Base-by-base conservation (phyloP, 768 basidiomycete species). In the Baorangia bicolor region DNA sequence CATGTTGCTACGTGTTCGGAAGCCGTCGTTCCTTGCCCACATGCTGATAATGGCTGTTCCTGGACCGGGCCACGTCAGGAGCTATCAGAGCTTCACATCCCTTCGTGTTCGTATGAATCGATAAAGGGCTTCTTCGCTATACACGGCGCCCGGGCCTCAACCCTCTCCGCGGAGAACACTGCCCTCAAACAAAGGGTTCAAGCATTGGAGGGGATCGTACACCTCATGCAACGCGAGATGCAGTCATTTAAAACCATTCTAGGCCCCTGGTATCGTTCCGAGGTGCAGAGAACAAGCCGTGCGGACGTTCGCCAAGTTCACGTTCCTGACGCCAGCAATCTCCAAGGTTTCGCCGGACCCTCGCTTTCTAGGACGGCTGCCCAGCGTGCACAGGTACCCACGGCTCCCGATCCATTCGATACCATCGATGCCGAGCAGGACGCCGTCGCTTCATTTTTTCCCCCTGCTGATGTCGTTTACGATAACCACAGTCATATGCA, bases 151-250 rank as follows among this genome's bases (percentile, higher is more conserved):
- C 75, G 73, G 47, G 65, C 77, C 13, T 71, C 76, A 4, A 59
- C 73, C 12, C 73, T 91, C 4, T 74, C 75, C 37, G 77, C 83
- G 52, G 88, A 93, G 65, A 93, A 93, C 63, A 71, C 78, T 18
- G 54, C 83, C 10, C 77, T 94, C 18, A 81, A 82, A 27, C 77
- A 80, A 57, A 78, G 80, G 31, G 73, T 90, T 10, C 80, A 82
- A 13, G 75, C 77, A 0, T 70, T 90, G 21, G 89, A 92, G 64
- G 77, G 77, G 16, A 70, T 78, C 2, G 65, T 87, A 23, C 76
- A 79, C 30, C 68, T 69, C 5, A 73, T 84, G 64, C 77, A 77
- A 47, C 77, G 75, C 37, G 90, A 94, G 57, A 74, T 91, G 65
- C 73, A 75, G 11, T 71, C 72, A 9, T 75, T 84, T 31, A 82